Evolutionary conservation across 1,284 basidiomycete genomes (phyloP), one percentile per base, ranked within the genome.

Genomic region (Blastosporella zonata): DNA sequence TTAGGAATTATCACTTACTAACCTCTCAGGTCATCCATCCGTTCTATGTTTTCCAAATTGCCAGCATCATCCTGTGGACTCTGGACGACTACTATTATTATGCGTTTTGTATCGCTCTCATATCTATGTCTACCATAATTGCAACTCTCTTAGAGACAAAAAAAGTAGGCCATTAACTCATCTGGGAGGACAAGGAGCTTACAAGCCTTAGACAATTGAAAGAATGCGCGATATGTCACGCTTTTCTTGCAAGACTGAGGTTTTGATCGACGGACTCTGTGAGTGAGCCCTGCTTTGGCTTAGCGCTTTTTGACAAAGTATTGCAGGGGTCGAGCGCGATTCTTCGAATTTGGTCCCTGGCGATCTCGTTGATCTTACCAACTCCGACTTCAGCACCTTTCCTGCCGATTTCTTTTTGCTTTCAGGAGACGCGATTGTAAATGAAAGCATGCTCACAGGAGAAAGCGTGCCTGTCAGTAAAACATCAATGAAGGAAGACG

Each of bases 21-120:
- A 9, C 3, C 29, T 28, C 83, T 6, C 48, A 90, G 88, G 79
- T 94, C 43, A 87, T 97, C 27, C 94, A 97, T 64, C 94, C 94
- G 0, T 97, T 97, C 70, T 97, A 97, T 63, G 89, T 99, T 49
- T 99, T 99, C 67, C 97, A 99, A 78, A 88, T 99, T 57, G 94
- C 94, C 41, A 97, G 93, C 54, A 91, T 99, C 58, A 71, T 92
- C 20, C 72, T 99, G 8, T 99, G 97, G 97, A 89, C 88, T 2
- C 60, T 98, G 47, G 97, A 99, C 61, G 81, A 98, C 63, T 95
- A 97, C 63, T 96, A 90, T 66, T 97, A 97, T 64, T 99, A 99
- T 66, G 97, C 96, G 2, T 96, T 96, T 59, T 98, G 95, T 61
- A 99, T 99, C 57, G 93, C 87, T 29, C 72, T 96, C 45, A 99